Evolutionary conservation across 2,329 filamentous ascomycete genomes (phyloP).

Genomic region (Ciborinia camelliae): DNA sequence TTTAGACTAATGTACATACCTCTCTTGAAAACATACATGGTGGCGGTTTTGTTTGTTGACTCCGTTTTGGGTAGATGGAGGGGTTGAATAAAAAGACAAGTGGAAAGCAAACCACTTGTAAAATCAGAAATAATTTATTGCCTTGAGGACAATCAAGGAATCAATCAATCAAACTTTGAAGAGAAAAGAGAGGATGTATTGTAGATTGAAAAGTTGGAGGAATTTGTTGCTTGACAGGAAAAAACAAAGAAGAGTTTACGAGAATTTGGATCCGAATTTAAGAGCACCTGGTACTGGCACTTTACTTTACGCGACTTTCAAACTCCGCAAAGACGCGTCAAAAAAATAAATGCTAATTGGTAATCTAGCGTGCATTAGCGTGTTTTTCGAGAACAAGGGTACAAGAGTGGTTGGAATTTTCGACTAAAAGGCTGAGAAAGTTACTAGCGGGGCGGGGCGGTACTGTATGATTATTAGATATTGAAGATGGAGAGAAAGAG

Average conservation of each 20-base stretch:
- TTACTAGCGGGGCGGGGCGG: too few relatives aligned
- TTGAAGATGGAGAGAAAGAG: neutral
- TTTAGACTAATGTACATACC: conserved; percentile 33
- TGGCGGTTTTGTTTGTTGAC: conserved; percentile 25
- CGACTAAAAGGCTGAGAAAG: neutral
- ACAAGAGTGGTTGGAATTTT: neutral
- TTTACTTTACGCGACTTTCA: conserved; percentile 20
- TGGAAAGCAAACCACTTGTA: conserved; percentile 4
- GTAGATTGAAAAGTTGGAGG: conserved; percentile 2
- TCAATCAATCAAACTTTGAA: neutral
- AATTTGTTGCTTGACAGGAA: conserved; percentile 13
- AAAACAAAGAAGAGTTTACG: conserved; percentile 13
- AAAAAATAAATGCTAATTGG: conserved; percentile 14
- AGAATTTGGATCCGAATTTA: conserved; percentile 19
- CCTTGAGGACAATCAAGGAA: neutral
- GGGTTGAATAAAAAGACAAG: conserved; percentile 19
- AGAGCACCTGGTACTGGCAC: too few relatives aligned
- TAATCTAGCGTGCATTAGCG: conserved; percentile 14
- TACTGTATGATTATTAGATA: too few relatives aligned
- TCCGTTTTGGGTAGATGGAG: conserved; percentile 19
- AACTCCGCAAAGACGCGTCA: conserved; percentile 21
- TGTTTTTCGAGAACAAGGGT: conserved; percentile 1
- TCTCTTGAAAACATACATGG: conserved; percentile 40
- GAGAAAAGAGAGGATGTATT: neutral
- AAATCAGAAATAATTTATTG: neutral